Evolutionary conservation across 1,284 basidiomycete species (phyloP).

Genomic region (Irpex lacteus): DNA sequence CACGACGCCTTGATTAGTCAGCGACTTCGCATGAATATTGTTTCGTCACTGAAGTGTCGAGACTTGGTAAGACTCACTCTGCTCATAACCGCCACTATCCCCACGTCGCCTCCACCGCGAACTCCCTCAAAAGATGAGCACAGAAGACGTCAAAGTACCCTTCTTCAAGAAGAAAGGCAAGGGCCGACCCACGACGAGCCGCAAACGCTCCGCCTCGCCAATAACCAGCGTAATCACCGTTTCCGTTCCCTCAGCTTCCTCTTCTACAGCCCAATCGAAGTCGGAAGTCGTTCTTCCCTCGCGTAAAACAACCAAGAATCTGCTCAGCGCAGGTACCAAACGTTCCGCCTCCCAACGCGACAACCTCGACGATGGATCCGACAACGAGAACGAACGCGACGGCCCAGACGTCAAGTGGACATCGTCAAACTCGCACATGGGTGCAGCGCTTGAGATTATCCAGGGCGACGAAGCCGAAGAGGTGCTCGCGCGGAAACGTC

Average conservation of each 20-base stretch:
- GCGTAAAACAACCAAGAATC: slow-evolving; percentile 62
- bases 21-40: too few species aligned
- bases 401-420: slow-evolving; percentile 82
- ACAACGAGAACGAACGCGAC: slow-evolving; percentile 46
- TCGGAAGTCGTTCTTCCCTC: slow-evolving; percentile 69
- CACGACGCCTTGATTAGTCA: not conserved
- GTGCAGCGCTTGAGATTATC: slow-evolving; percentile 68
- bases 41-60: not conserved
- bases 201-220: slow-evolving; percentile 71
- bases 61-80: not conserved
- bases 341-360: slow-evolving; percentile 63
- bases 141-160: slow-evolving; percentile 55
- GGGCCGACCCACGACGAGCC: slow-evolving; percentile 64
- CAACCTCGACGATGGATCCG: slow-evolving; percentile 34
- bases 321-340: slow-evolving; percentile 85
- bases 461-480: slow-evolving; percentile 79
- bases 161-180: slow-evolving; percentile 91
- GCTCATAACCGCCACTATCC: not conserved
- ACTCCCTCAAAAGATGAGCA: slow-evolving; percentile 29
- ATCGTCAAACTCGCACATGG: slow-evolving; percentile 62
- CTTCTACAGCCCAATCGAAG: slow-evolving; percentile 34
- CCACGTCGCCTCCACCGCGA: not conserved
- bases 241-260: slow-evolving; percentile 39
- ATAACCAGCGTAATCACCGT: slow-evolving; percentile 30
- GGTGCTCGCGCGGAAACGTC: slow-evolving; percentile 62